Percentiles rank a stretch among this genome's conserved stretches.
Conservation (phyloP, 805 yeast species). For the Kregervanrija fluxuum region DNA sequence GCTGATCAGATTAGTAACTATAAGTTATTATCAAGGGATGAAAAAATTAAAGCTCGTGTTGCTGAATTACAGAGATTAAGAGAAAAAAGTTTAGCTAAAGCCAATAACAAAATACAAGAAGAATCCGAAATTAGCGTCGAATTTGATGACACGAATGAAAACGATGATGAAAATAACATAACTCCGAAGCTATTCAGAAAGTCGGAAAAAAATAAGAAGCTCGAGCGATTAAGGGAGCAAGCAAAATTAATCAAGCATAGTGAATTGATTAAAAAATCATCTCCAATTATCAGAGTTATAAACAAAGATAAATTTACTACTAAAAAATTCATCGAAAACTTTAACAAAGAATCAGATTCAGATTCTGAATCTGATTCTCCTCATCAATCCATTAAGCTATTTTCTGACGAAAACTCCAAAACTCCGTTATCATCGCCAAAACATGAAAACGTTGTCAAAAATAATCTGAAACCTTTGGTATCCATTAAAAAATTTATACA, state of each 20-base stretch:
- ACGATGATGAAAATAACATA: constrained; percentile 1
- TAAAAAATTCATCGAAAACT: constrained; percentile 15
- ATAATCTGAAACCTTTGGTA: not conserved
- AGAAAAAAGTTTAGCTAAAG: not conserved
- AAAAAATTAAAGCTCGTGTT: constrained; percentile 23
- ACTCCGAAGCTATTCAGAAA: not conserved
- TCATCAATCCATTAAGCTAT: constrained; percentile 2
- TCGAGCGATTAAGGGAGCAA: not conserved
- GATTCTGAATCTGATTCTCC: constrained; percentile 11
- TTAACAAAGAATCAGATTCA: constrained; percentile 12
- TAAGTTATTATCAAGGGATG: constrained; percentile 18
- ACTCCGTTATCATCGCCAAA: constrained; percentile 9
- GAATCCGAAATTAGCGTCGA: not conserved
- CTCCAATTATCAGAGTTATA: constrained; percentile 10
- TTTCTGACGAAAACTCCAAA: constrained; percentile 4
- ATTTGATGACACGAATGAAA: constrained; percentile 2
- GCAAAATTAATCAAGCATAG: constrained; percentile 6
- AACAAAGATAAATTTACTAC: constrained; percentile 17
- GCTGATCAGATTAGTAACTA: constrained; percentile 13
- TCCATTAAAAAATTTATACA: constrained; percentile 2
- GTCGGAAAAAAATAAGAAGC: constrained; percentile 3
- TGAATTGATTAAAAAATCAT: constrained; percentile 16
- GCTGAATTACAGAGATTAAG: constrained; percentile 6
- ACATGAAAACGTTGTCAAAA: not conserved
- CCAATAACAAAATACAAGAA: constrained; percentile 6